Conservation (phyloP, 2,329 filamentous ascomycete species). For the Helotiales sp. region DNA sequence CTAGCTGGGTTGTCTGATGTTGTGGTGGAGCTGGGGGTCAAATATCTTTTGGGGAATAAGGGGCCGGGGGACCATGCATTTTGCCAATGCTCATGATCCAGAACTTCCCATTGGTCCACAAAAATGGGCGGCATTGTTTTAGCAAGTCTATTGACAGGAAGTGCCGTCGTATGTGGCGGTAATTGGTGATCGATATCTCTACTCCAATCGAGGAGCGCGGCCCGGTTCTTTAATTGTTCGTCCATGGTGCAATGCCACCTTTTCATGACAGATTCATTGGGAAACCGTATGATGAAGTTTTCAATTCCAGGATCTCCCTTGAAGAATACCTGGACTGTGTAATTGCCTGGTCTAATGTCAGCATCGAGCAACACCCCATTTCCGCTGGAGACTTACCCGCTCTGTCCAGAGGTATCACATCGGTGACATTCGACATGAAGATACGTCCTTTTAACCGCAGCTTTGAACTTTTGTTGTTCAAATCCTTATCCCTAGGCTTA, state of each 20-base stretch:
- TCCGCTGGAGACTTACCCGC: slow-evolving; percentile 75
- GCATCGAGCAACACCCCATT: background rate
- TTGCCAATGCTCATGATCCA: too few species aligned
- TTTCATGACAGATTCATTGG: slow-evolving; percentile 88
- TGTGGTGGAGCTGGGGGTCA: too few species aligned
- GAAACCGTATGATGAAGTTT: slow-evolving; percentile 93
- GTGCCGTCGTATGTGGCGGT: too few species aligned
- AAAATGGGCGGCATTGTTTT: too few species aligned
- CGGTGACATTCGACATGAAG: slow-evolving; percentile 98
- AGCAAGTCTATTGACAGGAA: too few species aligned
- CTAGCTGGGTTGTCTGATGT: slow-evolving; percentile 52
- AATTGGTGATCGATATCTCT: slow-evolving; percentile 59
- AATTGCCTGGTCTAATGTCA: slow-evolving; percentile 67
- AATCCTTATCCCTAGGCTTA: slow-evolving; percentile 78
- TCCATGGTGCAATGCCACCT: slow-evolving; percentile 88
- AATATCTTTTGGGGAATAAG: too few species aligned
- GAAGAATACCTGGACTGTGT: slow-evolving; percentile 98
- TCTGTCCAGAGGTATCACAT: slow-evolving; percentile 85
- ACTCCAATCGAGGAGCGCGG: too few species aligned
- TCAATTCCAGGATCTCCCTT: slow-evolving; percentile 95
- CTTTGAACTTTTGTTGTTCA: slow-evolving; percentile 69
- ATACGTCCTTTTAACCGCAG: slow-evolving; percentile 95
- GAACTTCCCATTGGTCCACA: too few species aligned
- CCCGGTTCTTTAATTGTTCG: slow-evolving; percentile 69
- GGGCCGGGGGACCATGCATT: too few species aligned